Evolutionary conservation across 352 stramenopile genomes (phyloP).

Genomic region (Globisporangium irregulare): DNA sequence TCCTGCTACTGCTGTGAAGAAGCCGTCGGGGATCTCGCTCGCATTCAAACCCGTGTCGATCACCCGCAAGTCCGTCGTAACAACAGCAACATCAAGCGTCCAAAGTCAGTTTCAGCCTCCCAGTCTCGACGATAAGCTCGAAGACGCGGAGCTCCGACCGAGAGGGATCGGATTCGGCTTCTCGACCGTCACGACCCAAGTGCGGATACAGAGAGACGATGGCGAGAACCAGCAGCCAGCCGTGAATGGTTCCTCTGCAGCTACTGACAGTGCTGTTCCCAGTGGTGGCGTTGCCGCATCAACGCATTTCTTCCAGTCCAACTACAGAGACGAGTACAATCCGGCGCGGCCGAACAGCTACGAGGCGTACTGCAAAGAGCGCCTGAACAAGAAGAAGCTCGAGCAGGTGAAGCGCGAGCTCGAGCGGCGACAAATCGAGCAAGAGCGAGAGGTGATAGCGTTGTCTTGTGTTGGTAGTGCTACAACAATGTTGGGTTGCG

Average conservation of each 20-base stretch:
- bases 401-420: conserved; percentile 82
- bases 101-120: background rate
- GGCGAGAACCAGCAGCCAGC: conserved; percentile 19
- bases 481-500: background rate
- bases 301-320: conserved; percentile 66
- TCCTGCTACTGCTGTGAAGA: conserved; percentile 6
- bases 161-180: conserved; percentile 32
- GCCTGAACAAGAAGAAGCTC: conserved; percentile 67
- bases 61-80: conserved; percentile 25
- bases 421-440: conserved; percentile 66
- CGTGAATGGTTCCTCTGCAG: background rate
- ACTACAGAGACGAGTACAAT: conserved; percentile 86
- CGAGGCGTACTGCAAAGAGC: conserved; percentile 82
- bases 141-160: conserved; percentile 6
- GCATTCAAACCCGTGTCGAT: conserved; percentile 62
- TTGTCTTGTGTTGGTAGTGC: background rate
- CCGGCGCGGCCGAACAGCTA: conserved; percentile 88
- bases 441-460: conserved; percentile 56
- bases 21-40: conserved; percentile 33
- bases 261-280: background rate
- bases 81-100: background rate
- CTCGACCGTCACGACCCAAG: conserved; percentile 32
- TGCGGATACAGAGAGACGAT: conserved; percentile 26
- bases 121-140: background rate
- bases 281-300: background rate